phyloP scores from a whole-genome alignment of 495 filamentous ascomycete species.

The Neurospora tetrasperma region DNA sequence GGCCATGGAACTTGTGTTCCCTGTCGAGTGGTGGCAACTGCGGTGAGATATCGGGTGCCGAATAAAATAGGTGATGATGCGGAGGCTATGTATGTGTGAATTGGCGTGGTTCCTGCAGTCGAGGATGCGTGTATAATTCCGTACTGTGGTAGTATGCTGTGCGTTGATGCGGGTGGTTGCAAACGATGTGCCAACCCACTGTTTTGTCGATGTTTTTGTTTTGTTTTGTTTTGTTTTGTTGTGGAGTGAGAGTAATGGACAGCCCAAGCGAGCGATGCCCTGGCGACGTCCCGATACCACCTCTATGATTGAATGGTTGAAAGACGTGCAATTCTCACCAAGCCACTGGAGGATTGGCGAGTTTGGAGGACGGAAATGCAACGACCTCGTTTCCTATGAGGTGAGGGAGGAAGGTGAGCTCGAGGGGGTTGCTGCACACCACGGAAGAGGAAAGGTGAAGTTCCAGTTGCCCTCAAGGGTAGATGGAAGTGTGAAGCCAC shows the following conservation, averaged over 20 bases:
- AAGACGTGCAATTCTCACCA: background rate
- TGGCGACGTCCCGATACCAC: background rate
- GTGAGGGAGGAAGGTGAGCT: background rate
- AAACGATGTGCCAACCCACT: background rate
- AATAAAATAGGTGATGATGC: background rate
- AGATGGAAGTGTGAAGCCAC: background rate
- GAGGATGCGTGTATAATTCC: background rate
- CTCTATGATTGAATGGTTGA: background rate
- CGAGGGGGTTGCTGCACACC: background rate
- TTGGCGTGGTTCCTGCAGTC: background rate
- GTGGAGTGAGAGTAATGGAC: background rate
- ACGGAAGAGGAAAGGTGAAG: background rate
- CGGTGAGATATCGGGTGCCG: background rate
- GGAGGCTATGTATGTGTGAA: background rate
- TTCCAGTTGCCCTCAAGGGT: background rate
- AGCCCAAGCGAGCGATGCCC: background rate
- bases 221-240: background rate
- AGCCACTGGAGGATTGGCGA: background rate
- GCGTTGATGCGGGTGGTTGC: background rate
- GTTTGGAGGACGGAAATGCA: background rate
- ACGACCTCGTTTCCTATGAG: background rate
- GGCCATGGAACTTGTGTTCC: background rate
- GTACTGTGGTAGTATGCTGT: background rate
- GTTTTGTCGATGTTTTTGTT: background rate
- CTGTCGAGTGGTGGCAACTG: conserved; percentile 5